A percentile compares a stretch with the other conserved stretches of the same genome.
These are phyloP conservation scores for Neofusicoccum sp. DNA, from an alignment of 2,329 filamentous ascomycete species.

Conservation along the genomic window DNA sequence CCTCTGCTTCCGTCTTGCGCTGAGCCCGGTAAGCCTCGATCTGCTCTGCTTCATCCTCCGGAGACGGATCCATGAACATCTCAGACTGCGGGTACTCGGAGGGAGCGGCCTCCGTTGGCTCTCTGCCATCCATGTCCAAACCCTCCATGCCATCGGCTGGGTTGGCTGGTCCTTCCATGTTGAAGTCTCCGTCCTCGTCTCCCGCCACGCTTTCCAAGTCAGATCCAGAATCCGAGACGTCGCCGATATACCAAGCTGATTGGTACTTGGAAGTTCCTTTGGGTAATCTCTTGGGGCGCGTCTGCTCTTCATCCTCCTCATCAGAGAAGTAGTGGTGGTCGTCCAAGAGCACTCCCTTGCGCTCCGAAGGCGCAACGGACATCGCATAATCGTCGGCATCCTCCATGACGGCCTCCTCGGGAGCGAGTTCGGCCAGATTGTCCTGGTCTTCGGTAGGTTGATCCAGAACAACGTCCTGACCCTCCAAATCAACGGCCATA, in stretches of 20 bases:
- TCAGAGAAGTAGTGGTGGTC: constrained; percentile 98
- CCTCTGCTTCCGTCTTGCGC: constrained; percentile 76
- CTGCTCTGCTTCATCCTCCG: constrained; percentile 80
- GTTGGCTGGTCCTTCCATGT: constrained; percentile 53
- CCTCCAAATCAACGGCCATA: constrained; percentile 66
- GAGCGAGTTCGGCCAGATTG: constrained; percentile 77
- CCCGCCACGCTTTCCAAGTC: constrained; percentile 62
- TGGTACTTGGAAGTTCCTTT: constrained; percentile 93
- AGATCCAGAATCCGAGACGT: constrained; percentile 79
- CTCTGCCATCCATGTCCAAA: constrained; percentile 48
- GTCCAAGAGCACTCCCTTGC: constrained; percentile 87
- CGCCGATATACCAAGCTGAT: constrained; percentile 85
- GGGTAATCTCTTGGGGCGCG: constrained; percentile 71
- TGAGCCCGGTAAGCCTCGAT: constrained; percentile 77
- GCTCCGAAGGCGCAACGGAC: constrained; percentile 48
- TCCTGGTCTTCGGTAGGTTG: constrained; percentile 76
- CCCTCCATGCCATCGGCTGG: constrained; percentile 84
- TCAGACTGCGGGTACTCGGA: constrained; percentile 94
- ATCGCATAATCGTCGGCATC: constrained; percentile 56
- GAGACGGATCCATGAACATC: constrained; percentile 76
- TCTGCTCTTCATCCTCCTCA: constrained; percentile 59
- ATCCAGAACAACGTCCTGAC: constrained; percentile 59
- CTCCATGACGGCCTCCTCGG: constrained; percentile 79
- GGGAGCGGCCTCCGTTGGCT: constrained; percentile 71
- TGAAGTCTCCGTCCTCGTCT: constrained; percentile 57